A percentile compares a stretch with the other conserved stretches of the same genome.
Conservation (phyloP, 768 basidiomycete genomes). For the Astraeus odoratus region DNA sequence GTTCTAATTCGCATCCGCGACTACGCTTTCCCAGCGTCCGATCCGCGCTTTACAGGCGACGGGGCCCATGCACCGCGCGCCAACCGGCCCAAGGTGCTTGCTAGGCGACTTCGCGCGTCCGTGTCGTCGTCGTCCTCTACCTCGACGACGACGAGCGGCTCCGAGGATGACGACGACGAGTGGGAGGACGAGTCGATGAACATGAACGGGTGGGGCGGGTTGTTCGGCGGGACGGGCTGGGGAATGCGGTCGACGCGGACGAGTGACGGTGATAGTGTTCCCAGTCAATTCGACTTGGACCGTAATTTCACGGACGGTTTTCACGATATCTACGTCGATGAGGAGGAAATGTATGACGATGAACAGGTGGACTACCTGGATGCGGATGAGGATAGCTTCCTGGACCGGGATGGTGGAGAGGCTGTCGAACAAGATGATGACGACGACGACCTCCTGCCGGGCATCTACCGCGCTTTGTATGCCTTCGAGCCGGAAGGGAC, state of each 20-base stretch:
- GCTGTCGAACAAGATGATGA: constrained; percentile 22
- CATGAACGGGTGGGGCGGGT: constrained; percentile 31
- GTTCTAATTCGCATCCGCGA: constrained; percentile 41
- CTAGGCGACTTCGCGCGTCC: constrained; percentile 18
- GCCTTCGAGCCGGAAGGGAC: constrained; percentile 74
- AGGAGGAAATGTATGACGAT: constrained; percentile 23
- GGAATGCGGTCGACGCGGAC: constrained; percentile 4
- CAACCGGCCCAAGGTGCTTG: constrained; percentile 27
- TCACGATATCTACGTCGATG: constrained; percentile 24
- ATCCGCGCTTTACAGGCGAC: constrained; percentile 37
- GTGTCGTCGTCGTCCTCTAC: constrained; percentile 21
- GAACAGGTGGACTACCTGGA: constrained; percentile 20
- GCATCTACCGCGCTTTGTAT: constrained; percentile 72
- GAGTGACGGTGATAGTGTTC: constrained; percentile 15
- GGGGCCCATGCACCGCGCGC: constrained; percentile 36
- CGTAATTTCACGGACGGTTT: constrained; percentile 39
- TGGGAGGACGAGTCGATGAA: constrained; percentile 21
- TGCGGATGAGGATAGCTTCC: constrained; percentile 14
- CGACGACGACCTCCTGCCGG: constrained; percentile 44
- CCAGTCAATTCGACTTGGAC: constrained; percentile 38
- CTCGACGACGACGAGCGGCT: constrained; percentile 14
- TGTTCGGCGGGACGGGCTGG: constrained; percentile 39
- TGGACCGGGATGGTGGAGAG: constrained; percentile 17
- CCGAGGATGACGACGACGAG: constrained; percentile 13
- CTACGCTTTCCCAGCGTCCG: constrained; percentile 36